These are phyloP conservation scores for Gillenia trifoliata DNA, from an alignment of 306 rosid genomes.

Conservation along the genomic window DNA sequence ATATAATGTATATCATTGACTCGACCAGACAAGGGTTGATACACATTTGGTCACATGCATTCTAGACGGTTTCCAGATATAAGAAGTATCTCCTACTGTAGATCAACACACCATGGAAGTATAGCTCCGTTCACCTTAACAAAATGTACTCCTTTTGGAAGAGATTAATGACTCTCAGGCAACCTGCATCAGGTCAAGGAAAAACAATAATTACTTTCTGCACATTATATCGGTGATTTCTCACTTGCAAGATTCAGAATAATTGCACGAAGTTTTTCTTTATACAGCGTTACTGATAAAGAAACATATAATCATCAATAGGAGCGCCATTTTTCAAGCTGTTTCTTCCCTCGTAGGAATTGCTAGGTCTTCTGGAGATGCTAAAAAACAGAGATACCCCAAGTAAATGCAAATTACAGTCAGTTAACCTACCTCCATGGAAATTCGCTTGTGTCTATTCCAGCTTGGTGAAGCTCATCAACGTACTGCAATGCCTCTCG, in stretches of 20 bases:
- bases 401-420: background rate
- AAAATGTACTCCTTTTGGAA: constrained; percentile 7
- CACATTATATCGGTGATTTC: background rate
- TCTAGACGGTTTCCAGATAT: background rate
- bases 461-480: constrained; percentile 96
- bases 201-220: background rate
- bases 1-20: background rate
- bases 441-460: constrained; percentile 94
- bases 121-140: background rate
- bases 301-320: background rate
- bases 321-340: background rate
- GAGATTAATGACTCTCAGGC: constrained; percentile 85
- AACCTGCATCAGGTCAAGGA: constrained; percentile 46
- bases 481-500: constrained; percentile 91
- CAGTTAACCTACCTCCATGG: constrained; percentile 80
- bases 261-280: background rate
- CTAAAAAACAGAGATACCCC: background rate
- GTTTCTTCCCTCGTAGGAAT: background rate
- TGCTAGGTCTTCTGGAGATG: background rate
- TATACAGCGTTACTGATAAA: background rate
- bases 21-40: background rate
- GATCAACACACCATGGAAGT: constrained; percentile 7
- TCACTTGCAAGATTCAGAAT: background rate
- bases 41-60: background rate
- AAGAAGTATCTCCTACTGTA: constrained; percentile 6